A percentile compares a stretch with the other conserved stretches of the same genome.
Conservation (phyloP, 73 alveolate genomes). For the Stentor coeruleus region DNA sequence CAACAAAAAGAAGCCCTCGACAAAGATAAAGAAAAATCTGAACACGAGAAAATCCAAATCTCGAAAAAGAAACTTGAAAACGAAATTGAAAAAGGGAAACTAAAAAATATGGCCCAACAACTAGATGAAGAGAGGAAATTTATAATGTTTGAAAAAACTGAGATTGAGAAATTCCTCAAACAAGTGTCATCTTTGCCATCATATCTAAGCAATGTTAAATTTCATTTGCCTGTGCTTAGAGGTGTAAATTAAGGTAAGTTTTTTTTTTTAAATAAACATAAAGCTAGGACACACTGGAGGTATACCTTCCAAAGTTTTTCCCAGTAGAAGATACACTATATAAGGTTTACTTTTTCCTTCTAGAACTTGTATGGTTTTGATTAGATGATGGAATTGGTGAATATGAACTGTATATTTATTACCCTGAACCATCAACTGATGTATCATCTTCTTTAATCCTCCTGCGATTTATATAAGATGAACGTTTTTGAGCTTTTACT, state of each 20-base stretch:
- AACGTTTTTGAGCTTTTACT: not conserved
- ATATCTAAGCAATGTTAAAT: not conserved
- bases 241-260: no score
- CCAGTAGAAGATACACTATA: no score
- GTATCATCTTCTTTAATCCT: not conserved
- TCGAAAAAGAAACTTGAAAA: not conserved
- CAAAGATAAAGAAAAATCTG: not conserved
- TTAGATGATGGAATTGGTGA: no score
- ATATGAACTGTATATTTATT: no score
- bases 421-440: not conserved
- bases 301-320: no score
- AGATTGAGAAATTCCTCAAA: no score
- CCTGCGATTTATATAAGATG: not conserved
- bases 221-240: no score
- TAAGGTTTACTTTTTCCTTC: no score
- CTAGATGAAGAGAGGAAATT: not conserved
- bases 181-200: not conserved
- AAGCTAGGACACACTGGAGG: no score
- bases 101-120: not conserved
- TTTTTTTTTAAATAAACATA: no score
- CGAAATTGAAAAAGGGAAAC: not conserved
- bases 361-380: no score
- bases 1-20: not conserved
- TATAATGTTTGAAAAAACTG: not conserved
- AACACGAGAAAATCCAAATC: not conserved